Conservation (phyloP, 179 eudicot genomes). For the Beta macrorhiza region DNA sequence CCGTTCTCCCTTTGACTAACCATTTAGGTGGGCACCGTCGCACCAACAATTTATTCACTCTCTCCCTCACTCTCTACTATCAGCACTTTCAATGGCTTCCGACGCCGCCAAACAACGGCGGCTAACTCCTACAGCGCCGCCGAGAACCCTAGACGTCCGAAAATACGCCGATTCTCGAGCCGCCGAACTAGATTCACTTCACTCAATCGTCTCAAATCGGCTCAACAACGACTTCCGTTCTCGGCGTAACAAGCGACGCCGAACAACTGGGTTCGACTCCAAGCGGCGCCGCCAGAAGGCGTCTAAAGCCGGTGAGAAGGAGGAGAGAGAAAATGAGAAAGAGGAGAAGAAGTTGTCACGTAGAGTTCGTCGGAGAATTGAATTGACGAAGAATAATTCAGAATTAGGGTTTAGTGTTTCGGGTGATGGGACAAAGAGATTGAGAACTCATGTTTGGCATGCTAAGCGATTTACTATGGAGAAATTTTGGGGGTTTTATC, state of each 20-base stretch:
- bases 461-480: conserved; percentile 76
- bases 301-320: not conserved
- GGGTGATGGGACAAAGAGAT: conserved; percentile 76
- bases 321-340: conserved; percentile 18
- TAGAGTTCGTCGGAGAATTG: conserved; percentile 58
- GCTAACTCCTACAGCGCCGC: conserved; percentile 32
- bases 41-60: not conserved
- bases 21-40: too few species aligned
- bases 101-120: conserved; percentile 40
- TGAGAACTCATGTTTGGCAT: conserved; percentile 86
- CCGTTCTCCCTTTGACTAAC: too few species aligned
- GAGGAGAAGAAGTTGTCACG: conserved; percentile 35
- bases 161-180: conserved; percentile 67
- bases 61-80: not conserved
- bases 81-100: not conserved
- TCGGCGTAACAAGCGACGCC: conserved; percentile 69
- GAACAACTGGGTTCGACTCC: conserved; percentile 59
- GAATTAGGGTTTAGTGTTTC: conserved; percentile 52
- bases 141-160: conserved; percentile 49
- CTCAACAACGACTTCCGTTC: conserved; percentile 61
- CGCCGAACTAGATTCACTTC: conserved; percentile 66
- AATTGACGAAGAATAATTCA: conserved; percentile 49
- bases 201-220: conserved; percentile 56
- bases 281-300: conserved; percentile 36
- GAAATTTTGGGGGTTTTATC: conserved; percentile 74